Percentiles rank a stretch among this genome's conserved stretches.
Evolutionary conservation across 768 basidiomycete species (phyloP).

Genomic region (Naganishia vaughanmartiniae): DNA sequence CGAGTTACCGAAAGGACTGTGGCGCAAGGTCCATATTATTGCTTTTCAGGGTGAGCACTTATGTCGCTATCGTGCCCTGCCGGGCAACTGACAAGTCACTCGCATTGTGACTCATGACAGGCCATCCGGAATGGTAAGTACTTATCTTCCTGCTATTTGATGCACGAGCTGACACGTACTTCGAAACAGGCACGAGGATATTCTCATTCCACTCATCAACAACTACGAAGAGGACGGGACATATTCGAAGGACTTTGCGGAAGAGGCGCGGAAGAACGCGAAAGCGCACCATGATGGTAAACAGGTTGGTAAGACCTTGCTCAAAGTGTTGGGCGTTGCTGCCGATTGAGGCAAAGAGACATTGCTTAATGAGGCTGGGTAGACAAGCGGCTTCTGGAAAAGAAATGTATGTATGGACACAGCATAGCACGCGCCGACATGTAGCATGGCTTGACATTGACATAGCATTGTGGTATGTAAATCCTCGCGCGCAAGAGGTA

Average conservation of each 20-base stretch:
- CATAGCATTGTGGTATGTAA: too few species aligned
- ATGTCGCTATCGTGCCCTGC: background rate
- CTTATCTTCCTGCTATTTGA: too few species aligned
- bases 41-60: slow-evolving; percentile 39
- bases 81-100: too few species aligned
- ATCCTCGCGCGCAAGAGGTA: too few species aligned
- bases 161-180: background rate
- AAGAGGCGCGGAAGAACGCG: slow-evolving; percentile 35
- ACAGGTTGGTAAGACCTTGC: slow-evolving; percentile 34
- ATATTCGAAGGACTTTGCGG: slow-evolving; percentile 36
- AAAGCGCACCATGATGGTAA: slow-evolving; percentile 36
- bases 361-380: background rate
- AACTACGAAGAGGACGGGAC: slow-evolving; percentile 41
- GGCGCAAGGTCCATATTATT: slow-evolving; percentile 40
- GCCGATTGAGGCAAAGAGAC: background rate
- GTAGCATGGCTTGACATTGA: too few species aligned
- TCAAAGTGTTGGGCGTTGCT: slow-evolving; percentile 38
- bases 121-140: slow-evolving; percentile 42
- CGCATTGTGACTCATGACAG: too few species aligned
- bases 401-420: background rate
- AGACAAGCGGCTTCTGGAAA: background rate
- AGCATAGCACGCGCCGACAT: background rate
- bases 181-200: slow-evolving; percentile 38
- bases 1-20: slow-evolving; percentile 37
- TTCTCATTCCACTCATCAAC: slow-evolving; percentile 40